Percentiles rank a stretch among this genome's conserved stretches.
phyloP scores from a whole-genome alignment of 257 asterid species.

The Solanum megistacrolobum region DNA sequence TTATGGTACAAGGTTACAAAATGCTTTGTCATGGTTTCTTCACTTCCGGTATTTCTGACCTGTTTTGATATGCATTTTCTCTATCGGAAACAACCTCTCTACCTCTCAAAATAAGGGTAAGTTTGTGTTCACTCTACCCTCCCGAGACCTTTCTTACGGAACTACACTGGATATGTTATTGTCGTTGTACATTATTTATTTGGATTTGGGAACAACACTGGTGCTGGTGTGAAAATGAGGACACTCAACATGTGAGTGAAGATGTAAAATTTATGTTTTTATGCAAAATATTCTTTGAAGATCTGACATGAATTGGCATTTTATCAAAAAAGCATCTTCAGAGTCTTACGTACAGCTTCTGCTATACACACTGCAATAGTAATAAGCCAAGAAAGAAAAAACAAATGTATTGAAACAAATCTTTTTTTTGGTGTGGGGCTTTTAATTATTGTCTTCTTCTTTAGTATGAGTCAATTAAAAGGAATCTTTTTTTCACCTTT shows the following conservation, averaged over 20 bases:
- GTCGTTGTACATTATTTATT: not conserved
- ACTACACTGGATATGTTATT: not conserved
- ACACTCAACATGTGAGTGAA: not conserved
- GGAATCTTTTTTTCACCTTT: not conserved
- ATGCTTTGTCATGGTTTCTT: not conserved
- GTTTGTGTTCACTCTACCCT: not conserved
- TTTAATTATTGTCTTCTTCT: conserved; percentile 1
- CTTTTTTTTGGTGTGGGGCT: not conserved
- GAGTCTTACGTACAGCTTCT: not conserved
- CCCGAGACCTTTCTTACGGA: fast-evolving
- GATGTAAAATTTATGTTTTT: not conserved
- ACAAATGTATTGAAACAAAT: not conserved
- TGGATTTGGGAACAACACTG: not conserved
- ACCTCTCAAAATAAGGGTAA: not conserved
- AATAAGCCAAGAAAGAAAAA: not conserved
- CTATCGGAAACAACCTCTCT: not conserved
- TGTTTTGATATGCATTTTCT: not conserved
- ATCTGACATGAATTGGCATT: conserved; percentile 1
- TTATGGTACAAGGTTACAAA: not conserved
- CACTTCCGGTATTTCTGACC: not conserved
- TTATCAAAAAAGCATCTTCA: conserved; percentile 3
- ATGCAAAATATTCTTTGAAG: not conserved
- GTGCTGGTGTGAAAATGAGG: not conserved
- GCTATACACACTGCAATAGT: not conserved
- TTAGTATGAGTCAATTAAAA: not conserved